Conservation (phyloP, 2,329 filamentous ascomycete species). For the Fusarium sp. region DNA sequence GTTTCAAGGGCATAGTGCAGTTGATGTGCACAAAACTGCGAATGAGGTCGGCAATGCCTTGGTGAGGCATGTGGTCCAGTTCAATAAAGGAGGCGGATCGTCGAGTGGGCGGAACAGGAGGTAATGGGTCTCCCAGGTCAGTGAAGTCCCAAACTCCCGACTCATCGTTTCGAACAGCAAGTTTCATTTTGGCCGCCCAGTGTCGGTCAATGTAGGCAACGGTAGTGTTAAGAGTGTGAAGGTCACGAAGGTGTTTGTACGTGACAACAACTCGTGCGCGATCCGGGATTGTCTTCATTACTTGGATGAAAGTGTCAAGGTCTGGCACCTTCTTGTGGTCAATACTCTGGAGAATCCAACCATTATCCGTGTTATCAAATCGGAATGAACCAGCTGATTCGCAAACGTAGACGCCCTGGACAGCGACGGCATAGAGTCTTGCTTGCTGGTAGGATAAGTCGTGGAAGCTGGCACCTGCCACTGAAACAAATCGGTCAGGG, state of each 20-base stretch:
- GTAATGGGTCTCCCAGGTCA: constrained; percentile 82
- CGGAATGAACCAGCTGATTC: constrained; percentile 95
- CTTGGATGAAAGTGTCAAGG: constrained; percentile 86
- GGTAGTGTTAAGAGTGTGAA: constrained; percentile 92
- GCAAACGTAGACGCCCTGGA: constrained; percentile 92
- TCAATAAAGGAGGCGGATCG: constrained; percentile 90
- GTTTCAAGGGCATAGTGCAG: constrained; percentile 92
- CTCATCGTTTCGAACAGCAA: constrained; percentile 88
- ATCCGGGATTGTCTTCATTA: constrained; percentile 87
- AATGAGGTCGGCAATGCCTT: constrained; percentile 90
- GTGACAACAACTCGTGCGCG: constrained; percentile 87
- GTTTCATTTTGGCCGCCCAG: constrained; percentile 94
- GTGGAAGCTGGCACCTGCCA: constrained; percentile 94
- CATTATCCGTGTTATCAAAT: constrained; percentile 87
- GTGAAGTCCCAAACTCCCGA: constrained; percentile 95
- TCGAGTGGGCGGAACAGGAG: constrained; percentile 74
- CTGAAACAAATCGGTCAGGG: constrained; percentile 92
- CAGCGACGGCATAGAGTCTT: constrained; percentile 91
- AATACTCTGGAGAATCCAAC: constrained; percentile 92
- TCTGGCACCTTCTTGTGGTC: constrained; percentile 92
- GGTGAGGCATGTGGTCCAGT: constrained; percentile 85
- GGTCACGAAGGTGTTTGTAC: constrained; percentile 92
- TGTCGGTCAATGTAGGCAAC: constrained; percentile 94
- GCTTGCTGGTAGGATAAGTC: constrained; percentile 97
- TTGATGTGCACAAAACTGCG: constrained; percentile 94